These are phyloP conservation scores for Platismatia glauca DNA, from an alignment of 495 filamentous ascomycete species.

Conservation along the genomic window DNA sequence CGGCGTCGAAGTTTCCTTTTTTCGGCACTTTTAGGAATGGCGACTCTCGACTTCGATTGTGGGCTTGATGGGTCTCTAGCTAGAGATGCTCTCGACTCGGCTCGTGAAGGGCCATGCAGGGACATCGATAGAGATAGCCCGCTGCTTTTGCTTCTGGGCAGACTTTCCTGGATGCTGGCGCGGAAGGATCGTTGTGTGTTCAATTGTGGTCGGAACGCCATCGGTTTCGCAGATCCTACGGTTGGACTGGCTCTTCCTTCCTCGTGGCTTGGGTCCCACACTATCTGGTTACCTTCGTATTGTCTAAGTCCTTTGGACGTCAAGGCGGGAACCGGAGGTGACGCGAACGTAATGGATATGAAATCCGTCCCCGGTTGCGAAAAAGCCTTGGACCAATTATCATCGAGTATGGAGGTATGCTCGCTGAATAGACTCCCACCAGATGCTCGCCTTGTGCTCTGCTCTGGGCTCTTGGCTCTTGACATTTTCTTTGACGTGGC, in stretches of 20 bases:
- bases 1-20: not conserved
- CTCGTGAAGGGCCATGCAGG: constrained; percentile 9
- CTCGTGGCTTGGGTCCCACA: constrained; percentile 1
- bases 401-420: constrained; percentile 43
- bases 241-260: constrained; percentile 4
- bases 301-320: not conserved
- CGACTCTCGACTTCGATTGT: not conserved
- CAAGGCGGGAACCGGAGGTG: not conserved
- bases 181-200: constrained; percentile 13
- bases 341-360: constrained; percentile 11
- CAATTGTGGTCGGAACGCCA: constrained; percentile 10
- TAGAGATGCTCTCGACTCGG: not conserved
- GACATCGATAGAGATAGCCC: constrained; percentile 21
- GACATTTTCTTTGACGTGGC: constrained; percentile 31
- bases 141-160: constrained; percentile 20
- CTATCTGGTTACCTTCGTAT: not conserved
- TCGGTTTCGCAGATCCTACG: constrained; percentile 1
- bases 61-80: constrained; percentile 5
- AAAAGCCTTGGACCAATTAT: constrained; percentile 19
- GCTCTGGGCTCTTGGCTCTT: constrained; percentile 35
- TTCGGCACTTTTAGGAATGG: not conserved
- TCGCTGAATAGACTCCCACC: constrained; percentile 40
- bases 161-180: constrained; percentile 19
- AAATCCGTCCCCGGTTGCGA: constrained; percentile 18
- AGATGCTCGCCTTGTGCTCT: constrained; percentile 35